Conservation (phyloP, 345 rosid genomes). For the Corymbia maculata region DNA sequence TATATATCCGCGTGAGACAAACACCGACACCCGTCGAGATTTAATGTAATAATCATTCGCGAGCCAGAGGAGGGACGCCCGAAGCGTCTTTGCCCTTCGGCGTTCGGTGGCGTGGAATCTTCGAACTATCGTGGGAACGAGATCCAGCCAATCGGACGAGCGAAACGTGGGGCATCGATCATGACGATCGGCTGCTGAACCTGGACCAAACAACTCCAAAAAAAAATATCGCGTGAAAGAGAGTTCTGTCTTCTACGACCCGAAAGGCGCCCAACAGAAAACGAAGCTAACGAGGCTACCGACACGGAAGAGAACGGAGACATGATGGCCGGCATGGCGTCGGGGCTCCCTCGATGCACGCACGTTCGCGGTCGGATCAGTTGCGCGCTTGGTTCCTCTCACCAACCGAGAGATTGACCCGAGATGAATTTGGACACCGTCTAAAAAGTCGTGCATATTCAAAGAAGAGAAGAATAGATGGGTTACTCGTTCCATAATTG, state of each 20-base stretch:
- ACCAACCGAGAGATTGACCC: background rate
- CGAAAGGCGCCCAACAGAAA: background rate
- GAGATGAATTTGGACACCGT: background rate
- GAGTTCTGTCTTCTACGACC: background rate
- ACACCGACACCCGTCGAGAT: background rate
- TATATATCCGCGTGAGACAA: background rate
- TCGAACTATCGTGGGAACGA: background rate
- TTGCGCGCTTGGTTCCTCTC: background rate
- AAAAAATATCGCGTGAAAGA: background rate
- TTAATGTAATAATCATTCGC: background rate
- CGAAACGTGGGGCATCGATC: background rate
- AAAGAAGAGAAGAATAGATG: background rate
- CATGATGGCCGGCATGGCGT: background rate
- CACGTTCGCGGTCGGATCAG: background rate
- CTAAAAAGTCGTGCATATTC: background rate
- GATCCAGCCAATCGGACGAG: background rate
- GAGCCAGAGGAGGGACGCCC: background rate
- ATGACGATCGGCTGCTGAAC: background rate
- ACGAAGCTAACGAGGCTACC: background rate
- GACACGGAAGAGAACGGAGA: background rate
- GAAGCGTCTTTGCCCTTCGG: background rate
- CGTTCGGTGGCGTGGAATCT: background rate
- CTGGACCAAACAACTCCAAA: background rate
- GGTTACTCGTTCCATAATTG: background rate
- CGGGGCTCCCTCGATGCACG: background rate